These are phyloP conservation scores for Wickerhamomyces sp. DNA, from an alignment of 1,139 yeast genomes.

Conservation along the genomic window DNA sequence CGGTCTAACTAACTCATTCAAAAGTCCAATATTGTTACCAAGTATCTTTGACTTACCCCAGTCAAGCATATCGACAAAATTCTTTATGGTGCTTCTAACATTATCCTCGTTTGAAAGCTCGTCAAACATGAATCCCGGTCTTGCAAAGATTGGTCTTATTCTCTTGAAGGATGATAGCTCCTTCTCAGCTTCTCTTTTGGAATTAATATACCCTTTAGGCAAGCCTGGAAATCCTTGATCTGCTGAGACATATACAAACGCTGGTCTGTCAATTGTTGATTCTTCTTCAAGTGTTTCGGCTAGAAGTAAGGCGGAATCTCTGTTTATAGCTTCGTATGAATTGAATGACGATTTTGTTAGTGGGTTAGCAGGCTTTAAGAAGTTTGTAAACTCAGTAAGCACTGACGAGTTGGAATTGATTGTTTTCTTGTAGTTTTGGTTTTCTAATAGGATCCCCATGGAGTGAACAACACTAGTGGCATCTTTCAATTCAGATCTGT, in stretches of 20 bases:
- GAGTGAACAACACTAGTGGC: conserved; percentile 77
- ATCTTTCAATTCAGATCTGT: conserved; percentile 40
- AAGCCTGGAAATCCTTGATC: conserved; percentile 64
- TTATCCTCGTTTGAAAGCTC: conserved; percentile 31
- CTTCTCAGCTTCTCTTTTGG: conserved; percentile 75
- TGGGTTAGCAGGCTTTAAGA: conserved; percentile 42
- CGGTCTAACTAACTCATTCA: conserved; percentile 55
- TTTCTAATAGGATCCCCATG: conserved; percentile 69
- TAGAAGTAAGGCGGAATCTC: conserved; percentile 61
- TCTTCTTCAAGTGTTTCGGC: conserved; percentile 51
- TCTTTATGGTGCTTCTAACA: conserved; percentile 30
- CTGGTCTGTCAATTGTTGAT: conserved; percentile 27
- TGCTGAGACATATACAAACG: conserved; percentile 78
- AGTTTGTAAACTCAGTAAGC: conserved; percentile 16
- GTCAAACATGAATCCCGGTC: conserved; percentile 87
- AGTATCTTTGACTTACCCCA: conserved; percentile 38
- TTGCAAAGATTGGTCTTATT: conserved; percentile 55
- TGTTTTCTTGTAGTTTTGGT: conserved; percentile 56
- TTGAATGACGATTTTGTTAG: conserved; percentile 41
- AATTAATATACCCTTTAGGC: conserved; percentile 63
- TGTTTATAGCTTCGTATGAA: conserved; percentile 59
- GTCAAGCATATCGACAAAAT: conserved; percentile 34
- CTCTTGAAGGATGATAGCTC: conserved; percentile 36
- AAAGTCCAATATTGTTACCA: conserved; percentile 25
- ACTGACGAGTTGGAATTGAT: conserved; percentile 38